Evolutionary conservation across 192 early-diverging fungal species (phyloP), one percentile per base, ranked within the genome.

Genomic region (Coemansia sp.): DNA sequence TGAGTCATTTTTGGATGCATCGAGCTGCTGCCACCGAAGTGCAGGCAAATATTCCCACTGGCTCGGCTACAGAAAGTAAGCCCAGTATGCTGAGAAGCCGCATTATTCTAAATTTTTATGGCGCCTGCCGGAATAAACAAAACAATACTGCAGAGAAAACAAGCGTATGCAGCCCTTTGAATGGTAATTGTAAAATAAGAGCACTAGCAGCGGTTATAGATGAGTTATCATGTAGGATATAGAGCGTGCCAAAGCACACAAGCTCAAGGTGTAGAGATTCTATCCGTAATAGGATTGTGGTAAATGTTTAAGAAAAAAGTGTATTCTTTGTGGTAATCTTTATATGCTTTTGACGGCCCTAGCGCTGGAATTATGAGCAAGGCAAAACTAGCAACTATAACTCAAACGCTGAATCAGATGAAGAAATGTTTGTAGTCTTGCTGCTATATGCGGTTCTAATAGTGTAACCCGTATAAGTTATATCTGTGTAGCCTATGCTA

Each of bases 41-140:
- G 5, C 64, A 62, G 16, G 64, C 52, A 32, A 67, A 47, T 0
- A 44, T 45, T 14, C 71, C 64, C 0, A 42, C 48, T 15, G 46
- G 50, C 16, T 66, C 62, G 4, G 55, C 51, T 52, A 62, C 21
- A 45, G 63, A 66, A 5, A 76, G 11, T 16, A 69, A 18, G 1
- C 73, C 73, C 2, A 76, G 53, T 23, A 70, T 63, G 32, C 62
- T 76, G 1, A 62, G 51, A 16, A 76, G 58, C 3, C 67, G 40
- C 28, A 46, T 43, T 39, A 61, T 43, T 12, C 67, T 62, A 69
- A 69, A 69, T 17, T 65, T 66, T 62, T 30, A 62, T 67, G 11
- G 60, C 59, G 14, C 60, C 56, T 10, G 61, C 63, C 1, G 66
- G 73, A 17, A 66, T 36, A n/a, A 66, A 49, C 1, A 58, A 57